Evolutionary conservation across 2,329 filamentous ascomycete genomes (phyloP), one percentile per base, ranked within the genome.

Genomic region (Colletotrichum destructivum): DNA sequence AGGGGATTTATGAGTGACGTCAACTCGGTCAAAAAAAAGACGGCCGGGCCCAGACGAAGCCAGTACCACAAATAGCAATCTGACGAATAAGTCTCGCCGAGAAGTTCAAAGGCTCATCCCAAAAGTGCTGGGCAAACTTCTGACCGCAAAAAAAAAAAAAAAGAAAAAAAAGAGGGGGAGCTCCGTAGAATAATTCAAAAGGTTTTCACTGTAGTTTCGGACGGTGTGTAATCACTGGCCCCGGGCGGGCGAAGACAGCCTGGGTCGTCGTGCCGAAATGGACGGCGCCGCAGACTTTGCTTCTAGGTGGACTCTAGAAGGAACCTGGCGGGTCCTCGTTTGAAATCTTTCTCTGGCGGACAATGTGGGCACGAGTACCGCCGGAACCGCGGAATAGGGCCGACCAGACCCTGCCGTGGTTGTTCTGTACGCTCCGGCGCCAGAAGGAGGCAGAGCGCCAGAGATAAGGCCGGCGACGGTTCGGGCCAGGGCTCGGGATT

Each of bases 301-400:
- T 68, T 62, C 69, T 51, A 61, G 64, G 46, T 35, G 49, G 64
- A 46, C 69, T 71, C 57, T 63, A 49, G 57, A 72, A 69, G 60
- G 31, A 46, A 60, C 18, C 16, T 61, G 51, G 64, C 26, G 64
- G 57, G 56, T 38, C 35, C 64, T 46, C 49, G 46, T 52, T n/a
- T 35, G 8, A 35, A 42, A 54, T 55, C 18, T 52, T 40, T 52
- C 60, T 47, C 59, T 64, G 59, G 12, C 31, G 31, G 47, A 12
- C 26, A 38, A 31, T 60, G 15, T 63, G 47, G 59, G 23, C n/a
- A 59, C 46, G 13, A 23, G 54, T 40, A 59, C 60, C 40, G 55
- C 46, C 40, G 65, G 44, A 59, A 49, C 46, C 57, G 49, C 40
- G 59, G 52, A 69, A 71, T 59, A 71, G 69, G 69, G 59, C 69